Evolutionary conservation across 345 rosid species (phyloP).

Genomic region (Hibiscus trionum): DNA sequence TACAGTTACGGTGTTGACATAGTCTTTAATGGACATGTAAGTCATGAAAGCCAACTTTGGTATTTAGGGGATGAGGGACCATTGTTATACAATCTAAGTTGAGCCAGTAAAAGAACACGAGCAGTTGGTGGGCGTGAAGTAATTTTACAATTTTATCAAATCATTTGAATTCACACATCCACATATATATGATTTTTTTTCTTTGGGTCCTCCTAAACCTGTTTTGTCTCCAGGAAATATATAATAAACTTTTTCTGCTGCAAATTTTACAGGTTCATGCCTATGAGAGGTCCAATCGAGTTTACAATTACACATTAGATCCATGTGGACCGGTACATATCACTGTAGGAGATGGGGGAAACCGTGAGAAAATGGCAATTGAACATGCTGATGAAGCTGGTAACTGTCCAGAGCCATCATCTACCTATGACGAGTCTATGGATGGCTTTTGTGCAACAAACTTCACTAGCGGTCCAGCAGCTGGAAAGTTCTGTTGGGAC

Average conservation of each 20-base stretch:
- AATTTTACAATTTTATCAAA: background rate
- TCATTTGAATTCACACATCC: background rate
- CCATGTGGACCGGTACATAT: conserved; percentile 78
- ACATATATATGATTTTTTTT: background rate
- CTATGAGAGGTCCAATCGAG: conserved; percentile 88
- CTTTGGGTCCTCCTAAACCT: background rate
- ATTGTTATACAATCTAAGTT: background rate
- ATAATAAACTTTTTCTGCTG: background rate
- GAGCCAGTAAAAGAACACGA: background rate
- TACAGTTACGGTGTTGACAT: conserved; percentile 60
- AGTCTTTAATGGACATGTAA: conserved; percentile 78
- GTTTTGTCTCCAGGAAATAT: background rate
- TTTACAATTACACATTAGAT: conserved; percentile 71
- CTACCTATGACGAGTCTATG: conserved; percentile 42
- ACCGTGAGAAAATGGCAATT: conserved; percentile 49
- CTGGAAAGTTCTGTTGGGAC: conserved; percentile 88
- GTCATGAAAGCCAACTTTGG: conserved; percentile 8
- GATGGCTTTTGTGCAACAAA: conserved; percentile 74
- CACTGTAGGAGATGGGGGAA: conserved; percentile 78
- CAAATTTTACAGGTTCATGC: conserved; percentile 57
- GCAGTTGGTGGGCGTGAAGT: background rate
- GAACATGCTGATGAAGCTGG: conserved; percentile 80
- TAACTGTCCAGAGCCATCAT: conserved; percentile 58
- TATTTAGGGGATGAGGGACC: background rate
- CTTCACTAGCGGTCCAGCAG: conserved; percentile 63